A percentile compares a stretch with the other conserved stretches of the same genome.
phyloP scores from a whole-genome alignment of 371 early-diverging fungal species.

The Apophysomyces sp. region DNA sequence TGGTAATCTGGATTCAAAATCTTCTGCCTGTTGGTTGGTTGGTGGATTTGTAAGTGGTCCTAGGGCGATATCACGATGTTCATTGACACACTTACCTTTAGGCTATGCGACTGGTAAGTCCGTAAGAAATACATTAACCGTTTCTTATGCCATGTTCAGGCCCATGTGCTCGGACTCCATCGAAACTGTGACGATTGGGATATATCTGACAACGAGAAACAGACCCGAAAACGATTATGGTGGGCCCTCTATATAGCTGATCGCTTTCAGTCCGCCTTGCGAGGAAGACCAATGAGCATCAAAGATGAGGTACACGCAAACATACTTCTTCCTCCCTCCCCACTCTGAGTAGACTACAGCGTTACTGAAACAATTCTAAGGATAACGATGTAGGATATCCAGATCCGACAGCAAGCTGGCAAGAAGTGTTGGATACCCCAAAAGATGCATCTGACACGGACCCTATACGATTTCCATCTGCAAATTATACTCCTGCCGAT shows the following conservation, averaged over 20 bases:
- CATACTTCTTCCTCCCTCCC: not conserved
- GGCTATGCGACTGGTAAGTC: conserved; percentile 30
- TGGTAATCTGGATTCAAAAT: conserved; percentile 42
- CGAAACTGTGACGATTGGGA: conserved; percentile 45
- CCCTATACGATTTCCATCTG: conserved; percentile 32
- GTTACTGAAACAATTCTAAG: conserved; percentile 3
- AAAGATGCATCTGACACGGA: conserved; percentile 13
- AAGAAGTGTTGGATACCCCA: conserved; percentile 40
- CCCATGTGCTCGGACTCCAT: conserved; percentile 41
- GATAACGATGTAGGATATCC: conserved; percentile 47
- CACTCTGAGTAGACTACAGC: not conserved
- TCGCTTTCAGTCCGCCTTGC: conserved; percentile 41
- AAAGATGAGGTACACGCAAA: conserved; percentile 32
- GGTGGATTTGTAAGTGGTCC: conserved; percentile 25
- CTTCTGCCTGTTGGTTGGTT: conserved; percentile 43
- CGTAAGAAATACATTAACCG: not conserved
- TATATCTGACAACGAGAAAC: conserved; percentile 41
- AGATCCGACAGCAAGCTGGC: conserved; percentile 32
- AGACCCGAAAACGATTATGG: conserved; percentile 45
- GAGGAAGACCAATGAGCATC: conserved; percentile 47
- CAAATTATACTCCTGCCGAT: conserved; percentile 24
- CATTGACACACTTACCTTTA: not conserved
- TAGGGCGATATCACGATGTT: not conserved
- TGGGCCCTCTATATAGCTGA: conserved; percentile 46
- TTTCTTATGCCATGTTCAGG: conserved; percentile 12